A percentile compares a stretch with the other conserved stretches of the same genome.
Evolutionary conservation across 805 yeast species (phyloP).

Genomic region (Yarrowia divulgata): DNA sequence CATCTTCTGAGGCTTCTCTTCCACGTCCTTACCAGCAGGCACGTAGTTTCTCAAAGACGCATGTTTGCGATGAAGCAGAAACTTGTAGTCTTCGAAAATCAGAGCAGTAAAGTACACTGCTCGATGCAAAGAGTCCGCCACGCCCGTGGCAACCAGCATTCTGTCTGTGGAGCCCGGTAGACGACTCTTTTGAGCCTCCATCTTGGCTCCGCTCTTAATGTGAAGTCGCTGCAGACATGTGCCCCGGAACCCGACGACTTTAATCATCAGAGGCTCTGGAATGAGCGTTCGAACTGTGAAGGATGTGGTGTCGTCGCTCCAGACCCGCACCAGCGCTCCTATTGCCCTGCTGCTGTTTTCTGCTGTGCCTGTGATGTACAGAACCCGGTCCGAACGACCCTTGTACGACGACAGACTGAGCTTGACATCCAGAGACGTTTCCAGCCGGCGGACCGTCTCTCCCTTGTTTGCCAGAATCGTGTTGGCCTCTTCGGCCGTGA

Average conservation of each 20-base stretch:
- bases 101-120: conserved; percentile 15
- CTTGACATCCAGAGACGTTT: background rate
- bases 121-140: conserved; percentile 4
- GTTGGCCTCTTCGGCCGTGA: conserved; percentile 1
- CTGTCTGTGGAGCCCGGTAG: conserved; percentile 5
- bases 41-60: background rate
- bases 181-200: conserved; percentile 13
- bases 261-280: conserved; percentile 19
- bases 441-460: conserved; percentile 12
- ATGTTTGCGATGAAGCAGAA: background rate
- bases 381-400: background rate
- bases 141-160: conserved; percentile 3
- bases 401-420: conserved; percentile 15
- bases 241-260: conserved; percentile 9
- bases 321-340: conserved; percentile 6
- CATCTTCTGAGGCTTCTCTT: background rate
- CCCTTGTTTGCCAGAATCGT: background rate
- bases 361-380: conserved; percentile 4
- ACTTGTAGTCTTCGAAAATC: conserved; percentile 24
- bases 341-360: conserved; percentile 20
- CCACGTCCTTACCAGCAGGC: conserved; percentile 7
- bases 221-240: conserved; percentile 2
- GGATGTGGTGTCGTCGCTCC: background rate
- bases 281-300: conserved; percentile 9
- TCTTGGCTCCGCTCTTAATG: conserved; percentile 7